Evolutionary conservation across 148 eudicot species (phyloP).

Genomic region (Amaranthus palmeri): DNA sequence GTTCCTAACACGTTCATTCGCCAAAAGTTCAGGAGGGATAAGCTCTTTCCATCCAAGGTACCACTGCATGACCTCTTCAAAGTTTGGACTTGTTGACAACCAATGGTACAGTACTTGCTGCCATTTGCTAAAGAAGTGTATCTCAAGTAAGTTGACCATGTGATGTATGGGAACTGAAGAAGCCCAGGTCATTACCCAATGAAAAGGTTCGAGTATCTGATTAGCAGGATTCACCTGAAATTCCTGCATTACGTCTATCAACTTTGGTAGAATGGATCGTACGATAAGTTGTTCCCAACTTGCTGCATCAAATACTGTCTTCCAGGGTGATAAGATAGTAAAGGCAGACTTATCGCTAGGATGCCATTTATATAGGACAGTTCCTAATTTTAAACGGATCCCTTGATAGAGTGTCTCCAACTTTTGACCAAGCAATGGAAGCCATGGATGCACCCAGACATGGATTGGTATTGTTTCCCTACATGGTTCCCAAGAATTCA

Average conservation of each 20-base stretch:
- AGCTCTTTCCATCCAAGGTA: conserved; percentile 30
- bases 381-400: conserved; percentile 56
- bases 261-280: conserved; percentile 64
- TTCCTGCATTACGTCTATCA: conserved; percentile 56
- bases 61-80: conserved; percentile 57
- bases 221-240: conserved; percentile 74
- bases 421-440: conserved; percentile 71
- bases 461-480: conserved; percentile 83
- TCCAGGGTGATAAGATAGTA: conserved; percentile 71
- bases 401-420: conserved; percentile 55
- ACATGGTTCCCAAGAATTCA: conserved; percentile 81
- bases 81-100: conserved; percentile 66
- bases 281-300: conserved; percentile 89
- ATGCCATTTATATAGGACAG: conserved; percentile 81
- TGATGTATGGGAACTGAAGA: conserved; percentile 63
- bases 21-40: conserved; percentile 27
- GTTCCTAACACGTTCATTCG: conserved; percentile 28
- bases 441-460: conserved; percentile 91
- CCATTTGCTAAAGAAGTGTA: conserved; percentile 82
- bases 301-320: conserved; percentile 67
- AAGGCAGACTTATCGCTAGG: conserved; percentile 81
- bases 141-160: conserved; percentile 66
- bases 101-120: conserved; percentile 68
- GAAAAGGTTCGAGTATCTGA: conserved; percentile 64
- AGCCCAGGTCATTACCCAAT: conserved; percentile 72